Evolutionary conservation across 306 rosid genomes (phyloP).

Genomic region (Malus domestica): ASM211411v1 NC_041791.1:13240501-13241000

Average conservation of each 20-base stretch:
- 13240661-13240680: neutral
- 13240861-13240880: neutral
- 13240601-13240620: neutral
- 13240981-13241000: neutral
- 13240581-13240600: neutral
- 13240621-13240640: neutral
- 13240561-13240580: neutral
- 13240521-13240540: neutral
- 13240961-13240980: neutral
- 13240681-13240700: too few relatives aligned
- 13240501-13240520: neutral
- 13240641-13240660: neutral
- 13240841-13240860: neutral
- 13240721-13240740: neutral
- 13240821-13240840: neutral
- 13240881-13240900: neutral
- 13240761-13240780: neutral
- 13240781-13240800: neutral
- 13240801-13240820: too few relatives aligned
- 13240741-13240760: neutral
- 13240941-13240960: neutral
- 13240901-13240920: neutral
- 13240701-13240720: neutral
- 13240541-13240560: neutral
- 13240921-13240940: too few relatives aligned